A percentile compares a stretch with the other conserved stretches of the same genome.
Evolutionary conservation across 73 alveolate genomes (phyloP).

Genomic region (Paraurostyla sp.): DNA sequence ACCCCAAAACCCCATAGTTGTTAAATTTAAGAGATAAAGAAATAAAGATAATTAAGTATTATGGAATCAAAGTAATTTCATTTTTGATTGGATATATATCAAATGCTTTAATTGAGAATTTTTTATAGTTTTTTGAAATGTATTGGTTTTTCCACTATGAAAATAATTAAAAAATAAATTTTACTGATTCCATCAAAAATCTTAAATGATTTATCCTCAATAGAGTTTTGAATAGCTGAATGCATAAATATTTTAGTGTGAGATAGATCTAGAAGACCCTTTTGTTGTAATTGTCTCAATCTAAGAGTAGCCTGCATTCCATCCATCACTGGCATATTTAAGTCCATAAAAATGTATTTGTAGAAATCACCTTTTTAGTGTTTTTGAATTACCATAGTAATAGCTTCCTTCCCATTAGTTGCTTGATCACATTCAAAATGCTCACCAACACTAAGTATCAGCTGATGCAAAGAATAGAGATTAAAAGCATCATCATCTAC

Average conservation of each 20-base stretch:
- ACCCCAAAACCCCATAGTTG: no score
- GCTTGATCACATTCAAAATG: neutral
- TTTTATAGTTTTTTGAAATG: constrained; percentile 2
- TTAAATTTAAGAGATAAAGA: no score
- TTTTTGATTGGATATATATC: no score
- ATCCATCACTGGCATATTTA: constrained; percentile 53
- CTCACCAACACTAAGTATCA: neutral
- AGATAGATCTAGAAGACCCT: neutral
- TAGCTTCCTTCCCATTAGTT: constrained; percentile 4
- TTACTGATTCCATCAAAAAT: constrained; percentile 36
- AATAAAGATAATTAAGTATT: no score
- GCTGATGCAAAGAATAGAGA: neutral
- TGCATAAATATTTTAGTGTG: constrained; percentile 11
- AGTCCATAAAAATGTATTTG: constrained; percentile 34
- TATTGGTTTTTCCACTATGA: constrained; percentile 20
- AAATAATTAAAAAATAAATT: neutral
- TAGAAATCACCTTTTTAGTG: neutral
- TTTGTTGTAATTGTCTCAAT: neutral
- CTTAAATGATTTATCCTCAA: neutral
- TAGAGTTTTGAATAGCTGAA: constrained; percentile 6
- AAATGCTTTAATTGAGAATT: neutral
- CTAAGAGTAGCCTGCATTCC: constrained; percentile 11
- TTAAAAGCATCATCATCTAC: constrained; percentile 11
- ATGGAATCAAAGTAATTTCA: no score
- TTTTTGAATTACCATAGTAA: neutral